Evolutionary conservation across 768 basidiomycete species (phyloP), one percentile per base, ranked within the genome.

Genomic region (Tricholoma saponaceum): DNA sequence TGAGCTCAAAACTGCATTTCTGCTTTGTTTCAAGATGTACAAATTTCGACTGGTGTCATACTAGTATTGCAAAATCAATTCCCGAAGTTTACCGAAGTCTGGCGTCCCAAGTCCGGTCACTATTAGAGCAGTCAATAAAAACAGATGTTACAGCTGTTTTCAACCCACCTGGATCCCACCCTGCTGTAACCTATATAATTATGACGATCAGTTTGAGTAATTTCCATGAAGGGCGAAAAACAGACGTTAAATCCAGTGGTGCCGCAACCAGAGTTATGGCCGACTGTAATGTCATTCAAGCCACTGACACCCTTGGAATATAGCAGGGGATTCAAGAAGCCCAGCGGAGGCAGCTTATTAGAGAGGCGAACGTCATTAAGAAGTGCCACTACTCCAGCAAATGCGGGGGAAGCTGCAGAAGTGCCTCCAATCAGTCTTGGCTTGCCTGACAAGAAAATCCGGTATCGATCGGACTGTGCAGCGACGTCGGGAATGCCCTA

Each of bases 301-400:
- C 72, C 78, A 7, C 51, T 44, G 5, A 64, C 53, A 5, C 74
- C 74, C 16, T 61, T 65, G n/a, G 67, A 66, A 64, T 89, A 88
- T 2, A 88, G 55, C 47, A 84, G 72, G 2, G 85, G 86, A 67
- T 88, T 88, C 58, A 89, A 71, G 70, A 87, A 87, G 0, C 87
- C 87, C n/a, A 89, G 70, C 22, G 84, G 56, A 10, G 69, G 63
- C 51, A 73, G 69, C 0, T 74, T 71, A 0, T 71, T 72, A 2
- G 70, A 68, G 23, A 86, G 67, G 7, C 84, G 79, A 1, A 79
- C 83, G 55, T 89, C 85, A 53, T 89, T 88, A 52, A 90, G 69
- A 60, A 90, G 76, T 3, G 86, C 77, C 16, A 89, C 73, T 52
- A 90, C 72, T 23, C 78, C 82, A 6, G 87, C 79, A 57, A 91